Evolutionary conservation across 768 basidiomycete species (phyloP).

Genomic region (Lentinula boryana): DNA sequence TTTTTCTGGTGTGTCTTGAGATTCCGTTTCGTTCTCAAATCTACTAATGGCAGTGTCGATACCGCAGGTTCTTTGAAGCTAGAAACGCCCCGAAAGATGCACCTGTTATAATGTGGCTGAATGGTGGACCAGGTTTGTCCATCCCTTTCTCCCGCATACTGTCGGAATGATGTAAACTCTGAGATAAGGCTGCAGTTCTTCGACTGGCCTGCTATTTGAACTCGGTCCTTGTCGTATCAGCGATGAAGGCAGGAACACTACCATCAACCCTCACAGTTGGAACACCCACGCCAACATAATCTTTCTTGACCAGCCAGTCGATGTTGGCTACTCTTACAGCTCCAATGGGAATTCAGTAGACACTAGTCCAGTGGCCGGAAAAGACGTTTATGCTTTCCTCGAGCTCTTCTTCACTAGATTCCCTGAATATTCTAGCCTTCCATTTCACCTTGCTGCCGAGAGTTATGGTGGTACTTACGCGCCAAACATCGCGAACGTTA

Average conservation of each 20-base stretch:
- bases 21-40: neutral
- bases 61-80: slow-evolving; percentile 81
- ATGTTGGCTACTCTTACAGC: slow-evolving; percentile 87
- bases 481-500: slow-evolving; percentile 80
- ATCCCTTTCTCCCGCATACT: neutral
- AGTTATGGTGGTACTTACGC: slow-evolving; percentile 78
- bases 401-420: slow-evolving; percentile 76
- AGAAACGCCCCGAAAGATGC: slow-evolving; percentile 66
- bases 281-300: slow-evolving; percentile 73
- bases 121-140: slow-evolving; percentile 50
- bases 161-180: neutral
- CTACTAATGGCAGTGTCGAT: neutral
- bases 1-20: slow-evolving; percentile 67
- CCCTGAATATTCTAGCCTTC: slow-evolving; percentile 60
- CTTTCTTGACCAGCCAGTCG: slow-evolving; percentile 78
- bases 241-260: slow-evolving; percentile 64
- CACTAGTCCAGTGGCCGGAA: slow-evolving; percentile 79
- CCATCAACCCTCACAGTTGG: slow-evolving; percentile 79
- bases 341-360: slow-evolving; percentile 69
- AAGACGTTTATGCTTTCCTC: slow-evolving; percentile 86
- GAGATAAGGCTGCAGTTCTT: slow-evolving; percentile 50
- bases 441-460: slow-evolving; percentile 80
- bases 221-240: slow-evolving; percentile 82
- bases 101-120: slow-evolving; percentile 89
- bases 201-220: slow-evolving; percentile 86